Evolutionary conservation across 352 stramenopile genomes (phyloP).

Genomic region (Phytophthora sojae): DNA sequence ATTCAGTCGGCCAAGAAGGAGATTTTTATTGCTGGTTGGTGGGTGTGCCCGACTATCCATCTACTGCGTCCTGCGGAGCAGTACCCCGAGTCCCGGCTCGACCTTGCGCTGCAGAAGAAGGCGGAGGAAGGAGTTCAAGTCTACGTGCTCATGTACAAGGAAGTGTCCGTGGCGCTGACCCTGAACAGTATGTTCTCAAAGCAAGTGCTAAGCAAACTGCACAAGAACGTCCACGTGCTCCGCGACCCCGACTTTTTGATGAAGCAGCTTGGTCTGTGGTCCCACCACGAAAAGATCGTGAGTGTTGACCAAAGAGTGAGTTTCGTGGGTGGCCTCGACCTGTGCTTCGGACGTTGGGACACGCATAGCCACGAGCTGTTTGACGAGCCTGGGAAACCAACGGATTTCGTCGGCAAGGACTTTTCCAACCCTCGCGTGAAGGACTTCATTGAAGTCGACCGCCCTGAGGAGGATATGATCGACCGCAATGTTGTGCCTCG

Average conservation of each 20-base stretch:
- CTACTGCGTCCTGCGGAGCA: slow-evolving; percentile 69
- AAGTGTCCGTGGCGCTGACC: slow-evolving; percentile 83
- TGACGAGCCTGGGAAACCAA: slow-evolving; percentile 57
- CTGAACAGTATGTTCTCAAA: slow-evolving; percentile 89
- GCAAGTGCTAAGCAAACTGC: slow-evolving; percentile 64
- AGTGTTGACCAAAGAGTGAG: slow-evolving; percentile 89
- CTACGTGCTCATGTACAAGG: slow-evolving; percentile 94
- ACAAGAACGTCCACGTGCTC: slow-evolving; percentile 88
- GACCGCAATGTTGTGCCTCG: slow-evolving; percentile 72
- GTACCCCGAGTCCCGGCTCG: slow-evolving; percentile 71
- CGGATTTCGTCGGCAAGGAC: slow-evolving; percentile 84
- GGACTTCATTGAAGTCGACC: slow-evolving; percentile 84
- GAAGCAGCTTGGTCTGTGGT: slow-evolving; percentile 89
- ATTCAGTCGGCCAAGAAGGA: slow-evolving; percentile 76
- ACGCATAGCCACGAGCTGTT: slow-evolving; percentile 72
- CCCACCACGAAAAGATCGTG: slow-evolving; percentile 94
- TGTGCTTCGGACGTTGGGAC: slow-evolving; percentile 92
- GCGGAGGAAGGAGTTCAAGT: slow-evolving; percentile 86
- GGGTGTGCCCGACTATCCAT: slow-evolving; percentile 88
- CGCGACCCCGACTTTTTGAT: slow-evolving; percentile 91
- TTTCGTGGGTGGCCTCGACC: slow-evolving; percentile 91
- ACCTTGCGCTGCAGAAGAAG: slow-evolving; percentile 73
- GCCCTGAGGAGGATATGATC: slow-evolving; percentile 80
- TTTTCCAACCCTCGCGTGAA: slow-evolving; percentile 88
- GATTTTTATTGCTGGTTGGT: slow-evolving; percentile 94